phyloP scores from a whole-genome alignment of 1,284 basidiomycete species.

The Pulveroboletus ridleyi region DNA sequence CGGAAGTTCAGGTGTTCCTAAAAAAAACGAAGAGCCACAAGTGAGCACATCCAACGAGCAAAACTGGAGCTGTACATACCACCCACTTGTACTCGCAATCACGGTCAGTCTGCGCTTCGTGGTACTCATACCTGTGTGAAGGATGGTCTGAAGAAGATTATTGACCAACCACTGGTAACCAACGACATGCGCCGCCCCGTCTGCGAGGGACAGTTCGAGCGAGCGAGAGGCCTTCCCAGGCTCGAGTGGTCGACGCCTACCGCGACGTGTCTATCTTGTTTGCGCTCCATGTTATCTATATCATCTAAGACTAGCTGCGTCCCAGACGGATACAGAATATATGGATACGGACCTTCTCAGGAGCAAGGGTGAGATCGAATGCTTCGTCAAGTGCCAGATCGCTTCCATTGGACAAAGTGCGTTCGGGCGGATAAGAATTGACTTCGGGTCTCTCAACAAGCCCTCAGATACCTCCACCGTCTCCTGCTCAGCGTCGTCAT shows the following conservation, averaged over 20 bases:
- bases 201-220: slow-evolving; percentile 4
- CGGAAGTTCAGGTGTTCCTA: too few species aligned
- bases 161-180: slow-evolving; percentile 1
- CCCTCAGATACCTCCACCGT: background rate
- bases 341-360: slow-evolving; percentile 21
- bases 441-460: background rate
- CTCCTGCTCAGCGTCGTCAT: background rate
- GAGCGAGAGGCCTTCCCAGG: slow-evolving; percentile 15
- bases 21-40: background rate
- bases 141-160: slow-evolving; percentile 2
- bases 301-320: slow-evolving; percentile 5
- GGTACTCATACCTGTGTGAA: slow-evolving; percentile 2
- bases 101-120: slow-evolving; percentile 10
- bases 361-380: background rate
- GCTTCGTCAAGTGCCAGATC: background rate
- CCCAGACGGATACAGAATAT: background rate
- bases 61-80: slow-evolving; percentile 16
- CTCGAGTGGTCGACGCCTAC: slow-evolving; percentile 3
- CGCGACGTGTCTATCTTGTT: background rate
- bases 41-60: background rate
- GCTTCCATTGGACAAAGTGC: background rate
- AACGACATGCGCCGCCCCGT: slow-evolving; percentile 15
- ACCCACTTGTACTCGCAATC: slow-evolving; percentile 10
- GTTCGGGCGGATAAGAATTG: slow-evolving; percentile 1
- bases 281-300: slow-evolving; percentile 3